Percentiles rank a stretch among this genome's conserved stretches.
Conservation (phyloP, 2,329 filamentous ascomycete genomes). For the Penicillium sclerotigenum region DNA sequence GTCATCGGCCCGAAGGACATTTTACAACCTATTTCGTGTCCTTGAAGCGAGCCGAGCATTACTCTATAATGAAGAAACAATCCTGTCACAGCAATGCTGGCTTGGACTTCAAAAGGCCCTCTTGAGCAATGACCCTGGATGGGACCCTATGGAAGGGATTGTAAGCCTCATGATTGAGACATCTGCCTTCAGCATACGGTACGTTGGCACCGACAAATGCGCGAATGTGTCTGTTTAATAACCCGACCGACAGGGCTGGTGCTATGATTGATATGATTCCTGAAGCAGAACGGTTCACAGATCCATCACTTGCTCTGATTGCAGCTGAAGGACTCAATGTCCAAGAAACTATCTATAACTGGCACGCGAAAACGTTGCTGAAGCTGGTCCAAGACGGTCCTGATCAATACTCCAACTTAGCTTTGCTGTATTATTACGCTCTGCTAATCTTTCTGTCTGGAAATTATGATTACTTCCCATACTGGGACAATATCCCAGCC, state of each 20-base stretch:
- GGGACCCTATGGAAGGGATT: not conserved
- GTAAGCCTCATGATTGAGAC: not conserved
- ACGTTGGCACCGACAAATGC: not conserved
- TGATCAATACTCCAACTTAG: not conserved
- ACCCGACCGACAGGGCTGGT: not conserved
- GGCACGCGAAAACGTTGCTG: not conserved
- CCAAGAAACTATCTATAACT: not conserved
- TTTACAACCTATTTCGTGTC: conserved; percentile 9
- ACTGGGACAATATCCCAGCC: not conserved
- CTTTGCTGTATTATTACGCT: not conserved
- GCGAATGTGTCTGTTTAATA: not conserved
- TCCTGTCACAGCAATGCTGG: conserved; percentile 2
- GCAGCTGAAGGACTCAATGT: not conserved
- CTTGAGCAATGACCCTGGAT: not conserved
- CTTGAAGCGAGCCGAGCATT: conserved; percentile 6
- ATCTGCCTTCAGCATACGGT: not conserved
- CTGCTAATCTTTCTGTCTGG: not conserved
- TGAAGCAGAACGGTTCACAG: not conserved
- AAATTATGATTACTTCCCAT: not conserved
- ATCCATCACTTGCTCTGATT: not conserved
- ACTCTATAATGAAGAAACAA: conserved; percentile 3
- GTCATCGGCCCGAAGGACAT: not conserved
- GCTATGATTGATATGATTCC: not conserved
- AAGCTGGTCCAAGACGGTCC: not conserved
- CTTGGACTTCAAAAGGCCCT: not conserved